Conservation (phyloP, 331 rosid genomes). For the Dryas integrifolia region DNA sequence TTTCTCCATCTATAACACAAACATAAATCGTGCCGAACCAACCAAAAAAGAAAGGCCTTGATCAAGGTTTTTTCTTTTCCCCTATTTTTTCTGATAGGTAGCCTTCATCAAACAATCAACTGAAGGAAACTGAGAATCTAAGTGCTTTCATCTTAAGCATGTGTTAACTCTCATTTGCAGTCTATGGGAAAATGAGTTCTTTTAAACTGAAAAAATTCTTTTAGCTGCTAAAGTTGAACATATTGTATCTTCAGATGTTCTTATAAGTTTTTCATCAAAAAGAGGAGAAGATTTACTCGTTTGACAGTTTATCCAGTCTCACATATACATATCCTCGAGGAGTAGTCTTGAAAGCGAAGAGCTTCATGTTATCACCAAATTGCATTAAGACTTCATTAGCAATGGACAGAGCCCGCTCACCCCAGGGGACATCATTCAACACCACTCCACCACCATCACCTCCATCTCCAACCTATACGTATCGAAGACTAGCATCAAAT, state of each 20-base stretch:
- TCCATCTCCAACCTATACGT: conserved; percentile 71
- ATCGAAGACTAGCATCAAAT: conserved; percentile 23
- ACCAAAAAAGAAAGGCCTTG: background rate
- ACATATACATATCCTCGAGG: conserved; percentile 74
- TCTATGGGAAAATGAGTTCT: background rate
- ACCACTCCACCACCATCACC: conserved; percentile 85
- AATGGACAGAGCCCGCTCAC: conserved; percentile 58
- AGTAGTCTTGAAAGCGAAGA: conserved; percentile 74
- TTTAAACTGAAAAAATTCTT: background rate
- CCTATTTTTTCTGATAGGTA: background rate
- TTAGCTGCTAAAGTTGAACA: conserved; percentile 9
- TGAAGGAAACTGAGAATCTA: background rate
- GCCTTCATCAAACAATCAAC: background rate
- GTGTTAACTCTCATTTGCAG: background rate
- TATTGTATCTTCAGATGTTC: background rate
- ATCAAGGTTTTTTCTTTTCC: background rate
- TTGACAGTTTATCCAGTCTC: conserved; percentile 76
- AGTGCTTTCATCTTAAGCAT: background rate
- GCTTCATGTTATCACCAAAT: conserved; percentile 58
- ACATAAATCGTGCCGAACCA: background rate
- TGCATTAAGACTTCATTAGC: conserved; percentile 58
- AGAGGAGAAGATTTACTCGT: conserved; percentile 48
- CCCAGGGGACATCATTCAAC: conserved; percentile 75
- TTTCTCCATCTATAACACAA: background rate
- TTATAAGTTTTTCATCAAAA: conserved; percentile 17